Conservation (phyloP, 495 filamentous ascomycete species). For the Thermothielavioides terrestris region DNA sequence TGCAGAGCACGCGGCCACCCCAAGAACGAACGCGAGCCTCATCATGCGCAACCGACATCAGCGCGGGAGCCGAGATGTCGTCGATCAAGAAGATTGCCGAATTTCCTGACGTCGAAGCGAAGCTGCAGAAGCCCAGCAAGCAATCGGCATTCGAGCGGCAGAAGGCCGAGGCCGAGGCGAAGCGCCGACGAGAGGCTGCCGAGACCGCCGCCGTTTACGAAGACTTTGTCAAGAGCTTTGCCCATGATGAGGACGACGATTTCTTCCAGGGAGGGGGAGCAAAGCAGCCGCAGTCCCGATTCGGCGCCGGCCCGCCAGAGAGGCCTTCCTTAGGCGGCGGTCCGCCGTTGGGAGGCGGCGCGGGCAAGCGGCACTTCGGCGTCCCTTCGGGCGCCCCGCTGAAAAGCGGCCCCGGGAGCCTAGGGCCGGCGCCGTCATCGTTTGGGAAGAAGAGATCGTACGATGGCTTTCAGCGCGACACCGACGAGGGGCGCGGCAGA, state of each 20-base stretch:
- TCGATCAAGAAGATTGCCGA: conserved; percentile 38
- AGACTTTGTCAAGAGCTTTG: conserved; percentile 86
- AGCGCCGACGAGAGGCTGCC: conserved; percentile 74
- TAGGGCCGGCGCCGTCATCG: conserved; percentile 54
- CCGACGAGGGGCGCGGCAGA: conserved; percentile 25
- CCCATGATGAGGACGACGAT: conserved; percentile 52
- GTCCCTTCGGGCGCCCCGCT: conserved; percentile 20
- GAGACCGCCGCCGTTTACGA: conserved; percentile 87
- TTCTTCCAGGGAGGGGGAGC: conserved; percentile 4
- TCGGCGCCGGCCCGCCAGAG: conserved; percentile 30
- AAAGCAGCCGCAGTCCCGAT: conserved; percentile 22
- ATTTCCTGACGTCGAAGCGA: conserved; percentile 79
- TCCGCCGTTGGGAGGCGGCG: conserved; percentile 29
- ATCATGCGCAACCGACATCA: conserved; percentile 14
- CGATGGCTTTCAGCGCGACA: conserved; percentile 31
- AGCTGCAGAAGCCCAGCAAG: conserved; percentile 74
- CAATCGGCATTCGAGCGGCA: conserved; percentile 89
- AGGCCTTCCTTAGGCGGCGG: conserved; percentile 28
- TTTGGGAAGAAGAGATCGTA: conserved; percentile 40
- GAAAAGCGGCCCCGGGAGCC: conserved; percentile 67
- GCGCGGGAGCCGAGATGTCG: conserved; percentile 27
- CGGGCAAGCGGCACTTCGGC: conserved; percentile 42
- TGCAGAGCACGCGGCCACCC: not conserved
- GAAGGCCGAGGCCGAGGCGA: conserved; percentile 88
- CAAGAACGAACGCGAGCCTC: not conserved